These are phyloP conservation scores for Telopea speciosissima DNA, from an alignment of 177 flowering plant genomes.

Conservation along the genomic window DNA sequence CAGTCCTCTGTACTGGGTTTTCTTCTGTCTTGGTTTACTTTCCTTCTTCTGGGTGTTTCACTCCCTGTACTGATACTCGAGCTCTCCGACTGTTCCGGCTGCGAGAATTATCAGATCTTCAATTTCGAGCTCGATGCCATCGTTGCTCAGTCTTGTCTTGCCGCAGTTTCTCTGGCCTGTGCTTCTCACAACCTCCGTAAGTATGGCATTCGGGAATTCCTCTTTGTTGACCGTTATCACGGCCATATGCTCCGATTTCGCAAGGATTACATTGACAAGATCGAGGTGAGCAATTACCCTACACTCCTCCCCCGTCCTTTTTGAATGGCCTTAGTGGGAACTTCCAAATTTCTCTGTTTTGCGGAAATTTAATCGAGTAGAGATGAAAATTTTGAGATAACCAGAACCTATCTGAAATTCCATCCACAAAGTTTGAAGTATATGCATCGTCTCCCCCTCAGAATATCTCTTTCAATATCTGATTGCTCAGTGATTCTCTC, in stretches of 20 bases:
- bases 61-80: conserved; percentile 45
- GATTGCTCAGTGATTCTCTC: too few relatives aligned
- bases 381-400: too few relatives aligned
- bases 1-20: conserved; percentile 35
- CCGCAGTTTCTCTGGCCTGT: conserved; percentile 67
- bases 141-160: conserved; percentile 57
- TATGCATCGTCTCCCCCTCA: not conserved
- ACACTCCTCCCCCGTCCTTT: not conserved
- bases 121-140: conserved; percentile 65
- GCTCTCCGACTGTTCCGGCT: conserved; percentile 32
- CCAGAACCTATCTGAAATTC: not conserved
- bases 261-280: conserved; percentile 49
- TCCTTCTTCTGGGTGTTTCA: conserved; percentile 42
- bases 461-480: not conserved
- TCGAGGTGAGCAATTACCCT: conserved; percentile 36
- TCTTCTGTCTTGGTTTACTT: conserved; percentile 51
- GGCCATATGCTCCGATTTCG: conserved; percentile 45
- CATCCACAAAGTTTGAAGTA: too few relatives aligned
- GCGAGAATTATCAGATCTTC: conserved; percentile 48
- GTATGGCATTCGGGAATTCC: conserved; percentile 66
- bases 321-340: not conserved
- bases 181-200: conserved; percentile 63
- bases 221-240: conserved; percentile 68
- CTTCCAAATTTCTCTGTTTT: not conserved
- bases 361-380: too few relatives aligned